These are phyloP conservation scores for Phyllosticta capitalensis DNA, from an alignment of 2,329 filamentous ascomycete genomes.

Conservation along the genomic window DNA sequence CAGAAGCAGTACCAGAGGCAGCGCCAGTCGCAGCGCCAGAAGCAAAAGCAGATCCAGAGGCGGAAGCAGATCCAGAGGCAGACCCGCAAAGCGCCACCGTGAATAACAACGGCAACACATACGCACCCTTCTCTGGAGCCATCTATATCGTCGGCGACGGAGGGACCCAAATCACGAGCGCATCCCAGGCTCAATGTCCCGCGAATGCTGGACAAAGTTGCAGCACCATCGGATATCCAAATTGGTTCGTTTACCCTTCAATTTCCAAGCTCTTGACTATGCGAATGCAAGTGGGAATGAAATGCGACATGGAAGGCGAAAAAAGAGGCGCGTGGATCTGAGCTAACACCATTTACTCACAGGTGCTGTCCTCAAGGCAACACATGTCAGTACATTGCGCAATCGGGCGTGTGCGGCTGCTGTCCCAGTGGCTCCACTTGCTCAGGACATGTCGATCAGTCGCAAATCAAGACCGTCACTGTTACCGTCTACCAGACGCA, in stretches of 20 bases:
- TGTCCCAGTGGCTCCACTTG: slow-evolving; percentile 28
- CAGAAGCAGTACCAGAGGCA: neutral
- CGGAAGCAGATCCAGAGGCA: neutral
- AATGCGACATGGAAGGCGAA: neutral
- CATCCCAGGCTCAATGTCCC: slow-evolving; percentile 25
- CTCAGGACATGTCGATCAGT: slow-evolving; percentile 23
- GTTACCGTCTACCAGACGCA: slow-evolving; percentile 17
- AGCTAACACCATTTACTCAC: neutral
- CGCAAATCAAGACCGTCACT: slow-evolving; percentile 26
- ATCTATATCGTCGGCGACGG: slow-evolving; percentile 22
- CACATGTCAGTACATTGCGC: slow-evolving; percentile 23
- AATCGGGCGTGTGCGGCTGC: slow-evolving; percentile 28
- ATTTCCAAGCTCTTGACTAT: neutral
- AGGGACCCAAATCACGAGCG: slow-evolving; percentile 21
- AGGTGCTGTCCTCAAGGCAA: slow-evolving; percentile 31
- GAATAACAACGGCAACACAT: slow-evolving; percentile 14
- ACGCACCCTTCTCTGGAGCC: slow-evolving; percentile 31
- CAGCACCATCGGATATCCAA: slow-evolving; percentile 30
- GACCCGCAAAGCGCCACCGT: neutral
- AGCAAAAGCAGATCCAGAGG: neutral
- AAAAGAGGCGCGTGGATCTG: neutral
- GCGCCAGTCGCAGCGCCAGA: no score
- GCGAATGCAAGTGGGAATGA: neutral
- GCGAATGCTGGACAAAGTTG: slow-evolving; percentile 31
- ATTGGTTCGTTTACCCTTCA: slow-evolving; percentile 25